Evolutionary conservation across 2,329 filamentous ascomycete genomes (phyloP).

Genomic region (Neofusicoccum sp.): DNA sequence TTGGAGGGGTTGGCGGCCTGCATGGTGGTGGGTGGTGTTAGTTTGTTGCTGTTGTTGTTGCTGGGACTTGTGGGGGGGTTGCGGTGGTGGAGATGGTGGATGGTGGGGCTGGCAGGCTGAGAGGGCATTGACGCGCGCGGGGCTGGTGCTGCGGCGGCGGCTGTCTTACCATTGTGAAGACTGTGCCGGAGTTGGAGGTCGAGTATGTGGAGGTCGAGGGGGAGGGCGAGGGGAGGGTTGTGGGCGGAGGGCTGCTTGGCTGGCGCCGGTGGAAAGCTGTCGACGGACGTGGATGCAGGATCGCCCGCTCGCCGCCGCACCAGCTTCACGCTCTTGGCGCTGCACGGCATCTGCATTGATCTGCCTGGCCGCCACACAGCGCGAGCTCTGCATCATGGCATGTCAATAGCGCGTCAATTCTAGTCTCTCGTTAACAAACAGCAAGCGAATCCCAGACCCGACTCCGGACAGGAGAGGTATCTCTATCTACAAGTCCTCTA

Average conservation of each 20-base stretch:
- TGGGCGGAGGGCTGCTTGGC: not conserved
- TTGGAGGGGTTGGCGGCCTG: conserved; percentile 49
- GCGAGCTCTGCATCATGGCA: not conserved
- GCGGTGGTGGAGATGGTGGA: not conserved
- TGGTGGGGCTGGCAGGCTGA: not conserved
- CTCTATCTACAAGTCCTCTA: conserved; percentile 13
- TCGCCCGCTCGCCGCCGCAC: not conserved
- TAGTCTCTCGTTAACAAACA: too few species aligned
- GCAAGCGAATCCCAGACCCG: too few species aligned
- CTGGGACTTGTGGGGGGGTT: not conserved
- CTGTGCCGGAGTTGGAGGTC: too few species aligned
- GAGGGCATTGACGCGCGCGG: not conserved
- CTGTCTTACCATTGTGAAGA: too few species aligned
- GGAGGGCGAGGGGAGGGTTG: too few species aligned
- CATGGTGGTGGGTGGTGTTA: not conserved
- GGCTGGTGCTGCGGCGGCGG: too few species aligned
- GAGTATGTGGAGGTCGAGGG: not conserved
- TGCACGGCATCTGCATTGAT: not conserved
- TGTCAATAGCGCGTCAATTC: not conserved
- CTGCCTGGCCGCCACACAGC: too few species aligned
- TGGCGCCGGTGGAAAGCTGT: conserved; percentile 5
- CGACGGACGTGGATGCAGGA: conserved; percentile 9
- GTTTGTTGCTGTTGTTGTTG: not conserved
- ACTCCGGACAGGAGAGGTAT: conserved; percentile 3
- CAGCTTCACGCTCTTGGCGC: conserved; percentile 7